phyloP scores from a whole-genome alignment of 768 basidiomycete genomes.

The Tricholoma hemisulphureum region DNA sequence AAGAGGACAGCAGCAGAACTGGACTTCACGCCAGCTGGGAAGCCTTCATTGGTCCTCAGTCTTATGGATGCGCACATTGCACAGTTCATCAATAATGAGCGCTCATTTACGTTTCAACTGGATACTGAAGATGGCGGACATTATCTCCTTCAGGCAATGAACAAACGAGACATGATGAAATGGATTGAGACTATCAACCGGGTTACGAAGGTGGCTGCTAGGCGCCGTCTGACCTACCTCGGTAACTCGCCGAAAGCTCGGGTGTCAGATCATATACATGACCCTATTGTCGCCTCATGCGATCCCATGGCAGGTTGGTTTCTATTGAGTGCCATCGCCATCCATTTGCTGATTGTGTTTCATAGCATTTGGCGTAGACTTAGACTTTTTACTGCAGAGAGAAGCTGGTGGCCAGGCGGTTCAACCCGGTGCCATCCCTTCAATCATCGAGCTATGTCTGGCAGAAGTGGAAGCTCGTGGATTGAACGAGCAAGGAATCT shows the following conservation, averaged over 20 bases:
- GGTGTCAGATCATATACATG: constrained; percentile 70
- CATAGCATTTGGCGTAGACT: constrained; percentile 73
- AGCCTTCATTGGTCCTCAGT: constrained; percentile 73
- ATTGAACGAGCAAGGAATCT: constrained; percentile 79
- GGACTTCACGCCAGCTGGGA: constrained; percentile 69
- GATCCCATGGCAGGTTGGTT: constrained; percentile 73
- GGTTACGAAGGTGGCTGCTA: constrained; percentile 70
- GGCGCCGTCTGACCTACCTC: constrained; percentile 77
- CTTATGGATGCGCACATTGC: constrained; percentile 70
- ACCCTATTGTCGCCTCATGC: constrained; percentile 55
- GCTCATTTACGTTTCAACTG: constrained; percentile 80
- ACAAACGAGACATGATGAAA: constrained; percentile 65
- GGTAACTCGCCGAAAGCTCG: constrained; percentile 74
- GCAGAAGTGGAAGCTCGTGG: constrained; percentile 73
- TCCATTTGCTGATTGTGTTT: constrained; percentile 7
- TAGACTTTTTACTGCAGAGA: constrained; percentile 65
- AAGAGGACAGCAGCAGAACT: constrained; percentile 71
- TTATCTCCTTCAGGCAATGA: constrained; percentile 73
- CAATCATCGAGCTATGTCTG: constrained; percentile 63
- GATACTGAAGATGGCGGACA: constrained; percentile 87
- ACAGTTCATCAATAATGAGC: constrained; percentile 73
- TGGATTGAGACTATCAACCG: constrained; percentile 78
- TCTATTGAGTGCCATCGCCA: neutral
- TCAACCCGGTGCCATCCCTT: constrained; percentile 59
- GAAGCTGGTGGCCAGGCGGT: constrained; percentile 54